phyloP scores from a whole-genome alignment of 176 grass and related monocot genomes.

The Oryza rufipogon region DNA sequence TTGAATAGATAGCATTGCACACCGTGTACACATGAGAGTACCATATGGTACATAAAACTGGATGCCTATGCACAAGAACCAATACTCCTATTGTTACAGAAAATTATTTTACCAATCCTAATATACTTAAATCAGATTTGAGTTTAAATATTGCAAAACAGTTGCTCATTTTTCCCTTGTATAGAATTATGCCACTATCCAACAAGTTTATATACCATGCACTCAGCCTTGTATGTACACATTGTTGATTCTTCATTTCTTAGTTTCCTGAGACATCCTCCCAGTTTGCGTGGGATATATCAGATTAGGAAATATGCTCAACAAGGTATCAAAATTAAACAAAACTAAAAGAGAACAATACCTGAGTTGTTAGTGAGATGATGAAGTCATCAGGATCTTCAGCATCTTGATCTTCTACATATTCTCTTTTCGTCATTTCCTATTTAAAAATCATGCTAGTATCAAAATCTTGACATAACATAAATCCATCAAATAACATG shows the following conservation, averaged over 20 bases:
- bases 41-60: slow-evolving; percentile 4
- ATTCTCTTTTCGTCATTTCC: slow-evolving; percentile 97
- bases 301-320: background rate
- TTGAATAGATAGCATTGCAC: background rate
- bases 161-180: background rate
- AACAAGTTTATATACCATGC: background rate
- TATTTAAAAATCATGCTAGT: slow-evolving; percentile 43
- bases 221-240: background rate
- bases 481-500: slow-evolving; percentile 37
- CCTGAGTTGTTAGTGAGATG: slow-evolving; percentile 94
- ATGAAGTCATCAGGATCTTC: slow-evolving; percentile 99
- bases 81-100: slow-evolving; percentile 5
- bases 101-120: background rate
- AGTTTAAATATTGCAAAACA: background rate
- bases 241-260: background rate
- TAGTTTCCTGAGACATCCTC: background rate
- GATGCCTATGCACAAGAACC: slow-evolving; percentile 7
- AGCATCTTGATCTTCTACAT: slow-evolving; percentile 97
- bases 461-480: slow-evolving; percentile 33
- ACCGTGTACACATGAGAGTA: background rate
- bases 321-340: background rate
- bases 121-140: background rate
- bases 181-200: slow-evolving; percentile 8
- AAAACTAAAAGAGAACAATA: slow-evolving; percentile 30
- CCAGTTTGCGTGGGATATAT: background rate